These are phyloP conservation scores for Fraxinus sp. DNA, from an alignment of 305 asterid genomes.

Conservation along the genomic window DNA sequence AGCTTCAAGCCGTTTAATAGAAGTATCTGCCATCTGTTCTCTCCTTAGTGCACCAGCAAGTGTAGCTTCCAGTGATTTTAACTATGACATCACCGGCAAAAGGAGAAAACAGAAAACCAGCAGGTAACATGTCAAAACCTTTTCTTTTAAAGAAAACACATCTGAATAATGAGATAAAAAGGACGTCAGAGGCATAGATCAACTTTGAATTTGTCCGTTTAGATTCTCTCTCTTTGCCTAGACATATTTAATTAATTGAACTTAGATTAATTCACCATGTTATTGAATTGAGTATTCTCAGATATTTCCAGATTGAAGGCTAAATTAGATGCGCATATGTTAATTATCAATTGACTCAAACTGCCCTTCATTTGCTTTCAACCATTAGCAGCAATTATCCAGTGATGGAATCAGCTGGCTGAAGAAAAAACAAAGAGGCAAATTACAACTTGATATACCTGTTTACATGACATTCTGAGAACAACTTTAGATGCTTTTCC, in stretches of 20 bases:
- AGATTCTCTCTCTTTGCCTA: background rate
- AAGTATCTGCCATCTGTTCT: slow-evolving; percentile 87
- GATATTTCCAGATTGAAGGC: slow-evolving; percentile 1
- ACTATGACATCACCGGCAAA: slow-evolving; percentile 36
- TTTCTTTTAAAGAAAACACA: slow-evolving; percentile 2
- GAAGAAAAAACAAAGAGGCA: background rate
- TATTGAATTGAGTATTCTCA: background rate
- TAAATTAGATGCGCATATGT: background rate
- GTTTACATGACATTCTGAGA: slow-evolving; percentile 71
- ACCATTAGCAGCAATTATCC: background rate
- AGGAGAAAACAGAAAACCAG: slow-evolving; percentile 14
- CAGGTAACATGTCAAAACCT: slow-evolving; percentile 10
- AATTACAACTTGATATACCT: slow-evolving; percentile 42
- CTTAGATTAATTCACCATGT: background rate
- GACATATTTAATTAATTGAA: background rate
- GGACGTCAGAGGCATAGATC: background rate
- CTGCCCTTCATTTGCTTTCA: background rate
- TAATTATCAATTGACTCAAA: background rate
- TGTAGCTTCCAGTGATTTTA: slow-evolving; percentile 80
- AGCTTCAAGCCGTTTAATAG: slow-evolving; percentile 78
- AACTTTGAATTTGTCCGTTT: background rate
- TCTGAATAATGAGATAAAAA: slow-evolving; percentile 4
- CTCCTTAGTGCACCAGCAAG: slow-evolving; percentile 91
- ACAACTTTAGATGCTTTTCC: slow-evolving; percentile 51
- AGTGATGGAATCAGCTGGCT: background rate